These are phyloP conservation scores for Aphanocladium album DNA, from an alignment of 2,329 filamentous ascomycete species.

Conservation along the genomic window DNA sequence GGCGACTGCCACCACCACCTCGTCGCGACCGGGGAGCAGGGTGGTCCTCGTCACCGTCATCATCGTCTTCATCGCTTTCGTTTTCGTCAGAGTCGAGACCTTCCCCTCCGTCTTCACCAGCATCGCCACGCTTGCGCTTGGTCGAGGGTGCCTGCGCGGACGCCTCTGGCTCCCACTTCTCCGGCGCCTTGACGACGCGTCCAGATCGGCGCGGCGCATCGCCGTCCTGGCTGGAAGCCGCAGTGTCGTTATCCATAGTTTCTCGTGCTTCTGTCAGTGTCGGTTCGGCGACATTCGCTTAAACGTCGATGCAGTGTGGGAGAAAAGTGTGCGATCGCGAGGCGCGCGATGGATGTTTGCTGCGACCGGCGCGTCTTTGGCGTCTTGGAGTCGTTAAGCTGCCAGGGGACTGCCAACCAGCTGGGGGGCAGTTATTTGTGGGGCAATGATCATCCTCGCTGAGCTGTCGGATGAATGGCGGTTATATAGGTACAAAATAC, in stretches of 20 bases:
- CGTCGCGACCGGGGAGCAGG: slow-evolving; percentile 33
- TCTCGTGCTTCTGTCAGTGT: slow-evolving; percentile 22
- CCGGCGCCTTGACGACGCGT: slow-evolving; percentile 58
- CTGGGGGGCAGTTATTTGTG: not conserved
- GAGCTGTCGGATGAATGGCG: not conserved
- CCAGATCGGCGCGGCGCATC: slow-evolving; percentile 61
- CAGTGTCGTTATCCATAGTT: slow-evolving; percentile 51
- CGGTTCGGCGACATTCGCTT: slow-evolving; percentile 16
- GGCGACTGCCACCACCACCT: slow-evolving; percentile 38
- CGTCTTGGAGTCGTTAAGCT: slow-evolving; percentile 12
- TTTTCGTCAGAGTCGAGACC: slow-evolving; percentile 43
- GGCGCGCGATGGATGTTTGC: slow-evolving; percentile 20
- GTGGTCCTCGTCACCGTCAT: slow-evolving; percentile 42
- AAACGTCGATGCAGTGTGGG: slow-evolving; percentile 2
- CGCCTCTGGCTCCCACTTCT: slow-evolving; percentile 54
- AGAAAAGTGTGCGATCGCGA: slow-evolving; percentile 21
- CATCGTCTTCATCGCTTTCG: slow-evolving; percentile 37
- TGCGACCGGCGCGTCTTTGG: slow-evolving; percentile 25
- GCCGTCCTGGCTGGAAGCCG: slow-evolving; percentile 46
- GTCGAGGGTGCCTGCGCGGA: slow-evolving; percentile 34
- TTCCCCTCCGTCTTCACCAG: slow-evolving; percentile 41
- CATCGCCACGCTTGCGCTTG: slow-evolving; percentile 56
- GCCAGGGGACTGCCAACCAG: slow-evolving; percentile 2
- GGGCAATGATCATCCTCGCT: not conserved
- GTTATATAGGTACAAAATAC: not conserved